Evolutionary conservation across 129 eudicot genomes (phyloP), one percentile per base, ranked within the genome.

Genomic region (Lactuca saligna): DNA sequence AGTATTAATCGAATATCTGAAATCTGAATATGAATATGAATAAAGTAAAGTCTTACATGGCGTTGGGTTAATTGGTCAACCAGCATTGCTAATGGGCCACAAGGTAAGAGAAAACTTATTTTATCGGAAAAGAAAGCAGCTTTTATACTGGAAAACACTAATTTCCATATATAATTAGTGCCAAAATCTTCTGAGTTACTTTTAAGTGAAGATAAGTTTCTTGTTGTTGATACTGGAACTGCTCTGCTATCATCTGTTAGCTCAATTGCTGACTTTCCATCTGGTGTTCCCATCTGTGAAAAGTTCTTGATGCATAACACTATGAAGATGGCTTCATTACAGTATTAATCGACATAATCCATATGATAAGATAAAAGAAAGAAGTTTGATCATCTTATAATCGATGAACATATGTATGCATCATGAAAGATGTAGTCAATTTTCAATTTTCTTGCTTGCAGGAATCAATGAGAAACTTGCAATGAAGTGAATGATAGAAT

Each of bases 31-130:
- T 25, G 29, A 41, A 65, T 38, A 56, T 46, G 10, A 59, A 15
- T n/a, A 41, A 53, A 53, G 44, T 32, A 73, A 83, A 3, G 15
- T 12, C 90, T 77, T 69, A 87, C 95, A 3, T 79, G 81, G 34
- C 80, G 85, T 37, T 17, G 33, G 62, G 88, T 66, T 49, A 80
- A 41, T 44, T 77, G 82, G 63, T 82, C 85, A 41, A 84, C 81
- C 72, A 82, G 12, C 76, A 84, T 82, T 37, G 95, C 95, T 66
- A 84, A 57, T 54, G 90, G 90, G 63, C 95, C 95, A 69, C 80
- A 84, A 57, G 88, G 90, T 63, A 84, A 37, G 7, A 84, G 84
- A 67, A 87, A 63, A 74, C 85, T 87, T 65, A 87, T 77, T 68
- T 84, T 87, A 61, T 78, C 81, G 59, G 90, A 84, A 37, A 87